Evolutionary conservation across 768 basidiomycete species (phyloP).

Genomic region (Podaxis sp.): DNA sequence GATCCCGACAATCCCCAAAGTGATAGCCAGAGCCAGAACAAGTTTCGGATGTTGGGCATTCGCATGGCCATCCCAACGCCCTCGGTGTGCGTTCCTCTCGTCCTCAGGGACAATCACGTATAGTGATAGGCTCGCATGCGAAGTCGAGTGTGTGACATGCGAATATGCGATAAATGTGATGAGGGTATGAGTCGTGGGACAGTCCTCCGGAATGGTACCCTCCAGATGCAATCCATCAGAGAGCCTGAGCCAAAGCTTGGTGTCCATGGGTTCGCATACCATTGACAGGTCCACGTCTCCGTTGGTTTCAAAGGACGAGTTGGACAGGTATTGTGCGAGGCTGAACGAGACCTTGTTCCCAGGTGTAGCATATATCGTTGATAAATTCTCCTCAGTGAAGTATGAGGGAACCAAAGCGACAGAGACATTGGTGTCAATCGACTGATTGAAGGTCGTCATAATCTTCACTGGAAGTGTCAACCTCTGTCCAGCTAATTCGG

Average conservation of each 20-base stretch:
- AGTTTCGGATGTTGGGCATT: slow-evolving; percentile 43
- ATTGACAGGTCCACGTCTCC: slow-evolving; percentile 51
- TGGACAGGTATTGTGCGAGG: slow-evolving; percentile 56
- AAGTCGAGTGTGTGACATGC: slow-evolving; percentile 63
- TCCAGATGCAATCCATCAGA: slow-evolving; percentile 37
- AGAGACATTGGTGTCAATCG: slow-evolving; percentile 58
- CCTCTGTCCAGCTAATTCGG: slow-evolving; percentile 31
- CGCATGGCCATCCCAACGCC: slow-evolving; percentile 35
- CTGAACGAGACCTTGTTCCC: slow-evolving; percentile 51
- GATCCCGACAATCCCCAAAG: slow-evolving; percentile 63
- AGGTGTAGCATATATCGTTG: slow-evolving; percentile 52
- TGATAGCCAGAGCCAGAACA: slow-evolving; percentile 56
- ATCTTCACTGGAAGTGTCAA: slow-evolving; percentile 59
- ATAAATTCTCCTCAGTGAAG: slow-evolving; percentile 58
- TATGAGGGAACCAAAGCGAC: slow-evolving; percentile 71
- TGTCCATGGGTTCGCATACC: slow-evolving; percentile 47
- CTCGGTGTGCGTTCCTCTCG: slow-evolving; percentile 33
- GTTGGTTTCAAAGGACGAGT: slow-evolving; percentile 32
- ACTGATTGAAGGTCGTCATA: slow-evolving; percentile 65
- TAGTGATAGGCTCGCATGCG: slow-evolving; percentile 58
- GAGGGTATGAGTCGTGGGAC: slow-evolving; percentile 37
- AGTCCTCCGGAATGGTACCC: slow-evolving; percentile 55
- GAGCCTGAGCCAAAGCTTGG: slow-evolving; percentile 1
- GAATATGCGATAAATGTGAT: slow-evolving; percentile 72
- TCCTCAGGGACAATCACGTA: slow-evolving; percentile 35